Evolutionary conservation across 2,329 filamentous ascomycete species (phyloP), one percentile per base, ranked within the genome.

Genomic region (Leptographium procerum): DNA sequence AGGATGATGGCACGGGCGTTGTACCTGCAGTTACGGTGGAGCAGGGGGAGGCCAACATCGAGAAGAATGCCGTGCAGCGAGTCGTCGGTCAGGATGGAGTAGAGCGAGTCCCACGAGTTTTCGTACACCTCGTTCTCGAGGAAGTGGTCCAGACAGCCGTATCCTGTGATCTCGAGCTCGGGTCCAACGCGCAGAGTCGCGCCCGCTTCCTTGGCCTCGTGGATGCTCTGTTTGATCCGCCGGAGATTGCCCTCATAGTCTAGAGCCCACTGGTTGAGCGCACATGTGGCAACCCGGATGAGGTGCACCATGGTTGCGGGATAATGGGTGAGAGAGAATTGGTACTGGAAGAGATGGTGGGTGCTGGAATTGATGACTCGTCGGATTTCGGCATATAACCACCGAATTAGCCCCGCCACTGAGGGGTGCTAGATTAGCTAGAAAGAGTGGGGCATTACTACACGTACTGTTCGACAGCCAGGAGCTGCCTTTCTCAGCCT

Each of bases 111-210:
- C 78, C 82, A 83, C 5, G 78, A 80, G 67, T 85, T 79, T 4
- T 79, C 67, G 65, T 79, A 81, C 19, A 77, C 75, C 67, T 84
- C 85, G 63, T 59, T 59, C 68, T 85, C 81, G 10, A 80, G 72
- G 61, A 82, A 86, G 65, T 87, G 85, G 67, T 90, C 87, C 8
- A 87, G 77, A 65, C 83, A 81, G 57, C 78, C 82, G 75, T 87
- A 88, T 52, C 83, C 84, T n/a, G 68, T 71, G 51, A 77, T 74
- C 66, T 80, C 77, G 22, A 79, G 70, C 66, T 78, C 82, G 3
- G 78, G 82, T 13, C 82, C 82, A n/a, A 83, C 78, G 26, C 85
- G 78, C 29, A 88, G 71, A 19, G 75, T 78, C 6, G 85, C 78
- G 0, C 80, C 79, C n/a, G 82, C 77, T 43, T 83, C 78, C 59